Conservation (phyloP, 257 asterid species). For the Salvia rosmarinus region DNA sequence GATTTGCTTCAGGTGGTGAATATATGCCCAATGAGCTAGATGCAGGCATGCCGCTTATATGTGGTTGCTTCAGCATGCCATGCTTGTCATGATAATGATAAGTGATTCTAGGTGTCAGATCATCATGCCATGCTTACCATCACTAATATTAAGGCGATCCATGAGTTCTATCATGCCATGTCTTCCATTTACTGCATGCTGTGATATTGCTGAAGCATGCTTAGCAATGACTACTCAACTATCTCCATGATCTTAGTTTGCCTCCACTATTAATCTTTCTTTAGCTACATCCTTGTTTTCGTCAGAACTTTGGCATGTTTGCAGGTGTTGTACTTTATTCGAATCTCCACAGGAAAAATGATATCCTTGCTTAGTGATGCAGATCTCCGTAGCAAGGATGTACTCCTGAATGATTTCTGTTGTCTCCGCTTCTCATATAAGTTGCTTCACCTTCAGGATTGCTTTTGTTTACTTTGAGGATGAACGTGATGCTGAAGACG, state of each 20-base stretch:
- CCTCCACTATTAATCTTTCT: conserved; percentile 62
- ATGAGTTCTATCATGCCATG: conserved; percentile 81
- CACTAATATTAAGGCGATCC: conserved; percentile 64
- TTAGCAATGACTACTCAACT: conserved; percentile 69
- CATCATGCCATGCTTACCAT: conserved; percentile 77
- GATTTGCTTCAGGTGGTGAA: not conserved
- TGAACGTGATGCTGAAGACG: conserved; percentile 91
- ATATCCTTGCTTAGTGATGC: conserved; percentile 46
- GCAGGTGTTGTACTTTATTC: conserved; percentile 88
- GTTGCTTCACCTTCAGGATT: conserved; percentile 52
- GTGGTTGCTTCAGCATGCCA: not conserved
- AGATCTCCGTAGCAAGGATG: conserved; percentile 31
- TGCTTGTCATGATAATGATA: conserved; percentile 25
- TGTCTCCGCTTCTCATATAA: conserved; percentile 33
- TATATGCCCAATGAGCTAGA: not conserved
- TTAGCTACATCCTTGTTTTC: conserved; percentile 81
- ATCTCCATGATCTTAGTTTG: conserved; percentile 64
- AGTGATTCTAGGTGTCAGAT: conserved; percentile 50
- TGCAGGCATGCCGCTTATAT: not conserved
- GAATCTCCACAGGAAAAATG: conserved; percentile 42
- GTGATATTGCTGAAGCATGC: conserved; percentile 88
- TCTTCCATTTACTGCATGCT: conserved; percentile 71
- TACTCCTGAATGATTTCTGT: not conserved
- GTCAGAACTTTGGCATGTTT: conserved; percentile 71
- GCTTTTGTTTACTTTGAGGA: conserved; percentile 92